phyloP scores from a whole-genome alignment of 495 filamentous ascomycete species.

The Melanomma pulvis-pyrius region DNA sequence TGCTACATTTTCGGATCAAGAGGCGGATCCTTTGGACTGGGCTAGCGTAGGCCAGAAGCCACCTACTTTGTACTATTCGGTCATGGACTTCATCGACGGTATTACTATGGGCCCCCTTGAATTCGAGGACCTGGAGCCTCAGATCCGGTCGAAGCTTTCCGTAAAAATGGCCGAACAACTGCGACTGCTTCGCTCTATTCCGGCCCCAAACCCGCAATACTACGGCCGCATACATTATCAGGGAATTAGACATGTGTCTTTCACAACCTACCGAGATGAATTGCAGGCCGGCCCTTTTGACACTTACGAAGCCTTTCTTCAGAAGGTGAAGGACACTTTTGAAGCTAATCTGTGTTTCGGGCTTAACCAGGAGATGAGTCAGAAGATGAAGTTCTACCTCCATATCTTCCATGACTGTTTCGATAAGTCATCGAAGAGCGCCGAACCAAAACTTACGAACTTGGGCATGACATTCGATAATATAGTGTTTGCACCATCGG shows the following conservation, averaged over 20 bases:
- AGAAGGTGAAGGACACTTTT: neutral
- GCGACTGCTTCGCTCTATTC: constrained; percentile 6
- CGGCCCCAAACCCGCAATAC: neutral
- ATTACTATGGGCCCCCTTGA: neutral
- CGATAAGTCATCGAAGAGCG: neutral
- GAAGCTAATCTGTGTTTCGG: neutral
- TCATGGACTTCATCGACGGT: constrained; percentile 8
- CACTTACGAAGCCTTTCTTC: neutral
- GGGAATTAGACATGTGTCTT: neutral
- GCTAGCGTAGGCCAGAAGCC: neutral
- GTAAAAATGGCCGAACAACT: constrained; percentile 1
- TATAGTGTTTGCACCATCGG: constrained; percentile 3
- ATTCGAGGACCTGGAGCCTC: neutral
- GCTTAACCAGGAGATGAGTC: neutral
- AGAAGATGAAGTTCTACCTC: neutral
- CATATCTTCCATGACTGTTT: neutral
- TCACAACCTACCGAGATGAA: neutral
- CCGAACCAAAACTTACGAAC: constrained; percentile 1
- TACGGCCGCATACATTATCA: neutral
- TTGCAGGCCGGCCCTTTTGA: neutral
- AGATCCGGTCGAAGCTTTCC: neutral
- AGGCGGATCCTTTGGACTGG: neutral
- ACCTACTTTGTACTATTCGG: constrained; percentile 1
- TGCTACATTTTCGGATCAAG: neutral
- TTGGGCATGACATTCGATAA: constrained; percentile 10